Base-by-base conservation (phyloP, 768 basidiomycete species). In the Lanmaoa rubissima region DNA sequence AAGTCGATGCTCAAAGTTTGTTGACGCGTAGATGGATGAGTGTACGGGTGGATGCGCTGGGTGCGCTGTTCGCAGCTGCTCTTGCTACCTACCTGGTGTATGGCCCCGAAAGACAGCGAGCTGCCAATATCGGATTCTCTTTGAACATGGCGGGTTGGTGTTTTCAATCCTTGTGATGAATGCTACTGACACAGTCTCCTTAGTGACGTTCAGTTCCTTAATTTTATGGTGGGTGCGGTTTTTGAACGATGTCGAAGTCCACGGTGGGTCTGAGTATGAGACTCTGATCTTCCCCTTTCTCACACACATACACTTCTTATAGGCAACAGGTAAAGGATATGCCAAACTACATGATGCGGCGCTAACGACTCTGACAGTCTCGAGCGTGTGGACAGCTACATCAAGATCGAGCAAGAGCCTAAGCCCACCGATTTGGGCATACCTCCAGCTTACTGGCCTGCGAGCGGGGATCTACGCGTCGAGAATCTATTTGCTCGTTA, bases 201-300 rank as follows among this genome's bases (percentile, higher is more conserved):
- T 47, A 75, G 80, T 86, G 21, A 76, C 75, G 4, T 87, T 88
- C 66, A 83, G 81, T 51, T 68, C 73, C 16, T 65, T 80, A 69
- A 82, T 88, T 42, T 65, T 88, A 41, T 80, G 73, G 70, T 78
- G 76, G 76, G 69, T 82, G 10, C 65, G 78, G n/a, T 59, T 68
- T 14, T 50, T 75, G 47, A 82, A 82, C 60, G 69, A 73, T n/a
- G 71, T 81, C 26, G 78, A 82, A 60, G 75, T 79, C 35, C 58
- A 69, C 28, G 79, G 80, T 86, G 42, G 1, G 57, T 47, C 5
- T 0, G 19, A 47, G 21, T 17, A 28, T 4, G 28, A 28, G 28
- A 12, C 8, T 16, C 13, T 26, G 42, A 24, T 32, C 13, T 26
- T 17, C 3, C 12, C 42, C 24, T 24, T 5, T 11, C 5, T 35